Base-by-base conservation (phyloP, 495 filamentous ascomycete species). In the Xylaria venustula region DNA sequence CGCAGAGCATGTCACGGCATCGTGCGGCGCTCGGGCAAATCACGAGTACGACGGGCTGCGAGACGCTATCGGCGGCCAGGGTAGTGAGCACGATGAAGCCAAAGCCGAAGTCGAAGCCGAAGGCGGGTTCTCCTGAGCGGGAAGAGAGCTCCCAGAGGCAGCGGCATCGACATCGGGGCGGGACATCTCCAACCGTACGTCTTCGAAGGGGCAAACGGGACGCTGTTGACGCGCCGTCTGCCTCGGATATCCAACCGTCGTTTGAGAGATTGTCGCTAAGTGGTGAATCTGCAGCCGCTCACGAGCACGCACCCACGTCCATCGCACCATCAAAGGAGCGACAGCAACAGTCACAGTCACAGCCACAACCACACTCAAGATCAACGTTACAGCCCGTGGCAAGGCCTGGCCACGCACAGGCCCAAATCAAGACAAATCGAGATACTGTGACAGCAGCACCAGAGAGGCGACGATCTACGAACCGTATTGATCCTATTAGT, bases 181-280 rank as follows among this genome's bases (percentile, higher is more conserved):
- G 85, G 87, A 65, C 81, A 85, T 37, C 90, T 90, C 72, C 90
- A 89, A 12, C 89, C 96, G 71, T 96, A 95, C 71, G 92, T 96
- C 41, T 90, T 89, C 23, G 89, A 88, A 8, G 92, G 96, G 76
- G 60, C 55, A 60, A 60, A 49, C 54, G 64, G n/a, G 63, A 60
- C 60, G 55, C 61, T 42, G 26, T 51, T 40, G n/a, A n/a, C n/a
- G 47, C 54, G 63, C 58, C 67, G 63, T 72, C 67, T 32, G 57
- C 63, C 64, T 70, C 65, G 46, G 63, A 68, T 40, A 48, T 68
- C 53, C 53, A 64, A 68, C 60, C 67, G 51, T 72, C 70, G 46
- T 56, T 69, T 67, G 64, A 69, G 62, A 69, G 58, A 49, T 60
- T 71, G 58, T 68, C 66, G 54, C 70, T 69, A 71, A 71, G 61